Evolutionary conservation across 306 rosid genomes (phyloP), one percentile per base, ranked within the genome.

Genomic region (Purshia tridentata): DNA sequence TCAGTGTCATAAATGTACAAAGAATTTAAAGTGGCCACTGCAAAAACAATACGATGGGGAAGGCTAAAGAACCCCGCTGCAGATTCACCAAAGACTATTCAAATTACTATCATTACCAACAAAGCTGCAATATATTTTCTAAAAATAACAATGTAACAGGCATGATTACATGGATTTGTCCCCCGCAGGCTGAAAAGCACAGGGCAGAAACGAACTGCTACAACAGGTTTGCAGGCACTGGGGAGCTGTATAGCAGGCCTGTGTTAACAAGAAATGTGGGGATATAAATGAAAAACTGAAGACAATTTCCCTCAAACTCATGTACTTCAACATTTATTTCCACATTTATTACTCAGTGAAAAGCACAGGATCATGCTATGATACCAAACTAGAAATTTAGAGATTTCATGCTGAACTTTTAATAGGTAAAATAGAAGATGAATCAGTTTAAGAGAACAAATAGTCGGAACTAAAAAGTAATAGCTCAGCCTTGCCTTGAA

Each of bases 171-270:
- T 85, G 88, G 78, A 72, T 78, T 78, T 47, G 85, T 78, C 80
- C 89, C 96, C 57, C 83, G 86, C 56, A 89, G 95, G 40, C 75
- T 86, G 44, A 94, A 94, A 52, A 67, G 54, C 60, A 86, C 63
- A 14, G 96, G 97, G 76, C 95, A 89, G 78, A 94, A 89, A 44
- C 96, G 88, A 68, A 91, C 95, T 64, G 90, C 97, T 63, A 91
- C 88, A 68, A 94, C 84, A 70, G 97, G 87, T 86, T 94, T 91
- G 81, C 77, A 85, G 77, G 95, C 92, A 80, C 95, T 69, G 37
- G 99, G 99, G 77, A 94, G 95, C 80, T 87, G 97, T 77, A 91
- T 62, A 65, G 96, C 90, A 73, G 97, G 99, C 87, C 96, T 91
- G 95, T 60, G 72, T 62, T 58, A 74, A 53, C 53, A 82, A 56